Evolutionary conservation across 164 flowering plant species (phyloP).

Genomic region (Buxus sempervirens): DNA sequence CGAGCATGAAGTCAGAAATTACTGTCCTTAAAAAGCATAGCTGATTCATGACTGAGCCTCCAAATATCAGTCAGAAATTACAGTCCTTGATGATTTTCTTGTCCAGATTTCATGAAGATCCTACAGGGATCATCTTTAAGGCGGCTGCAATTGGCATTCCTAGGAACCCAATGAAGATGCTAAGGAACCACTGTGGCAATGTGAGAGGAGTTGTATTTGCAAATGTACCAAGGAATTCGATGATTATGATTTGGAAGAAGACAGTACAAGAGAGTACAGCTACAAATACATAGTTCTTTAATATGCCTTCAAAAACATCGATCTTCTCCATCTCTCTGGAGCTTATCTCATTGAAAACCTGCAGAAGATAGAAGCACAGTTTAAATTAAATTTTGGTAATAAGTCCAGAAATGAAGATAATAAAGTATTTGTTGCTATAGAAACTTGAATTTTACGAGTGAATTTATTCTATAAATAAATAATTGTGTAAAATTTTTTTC

Average conservation of each 20-base stretch:
- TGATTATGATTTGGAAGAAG: conserved; percentile 72
- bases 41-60: background rate
- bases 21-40: background rate
- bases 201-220: conserved; percentile 85
- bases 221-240: conserved; percentile 74
- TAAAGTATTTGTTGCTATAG: background rate
- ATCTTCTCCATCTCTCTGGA: conserved; percentile 93
- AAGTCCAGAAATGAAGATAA: background rate
- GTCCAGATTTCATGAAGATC: conserved; percentile 29
- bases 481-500: no score
- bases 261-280: conserved; percentile 61
- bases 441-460: background rate
- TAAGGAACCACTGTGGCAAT: conserved; percentile 62
- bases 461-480: no score
- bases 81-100: background rate
- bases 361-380: conserved; percentile 18
- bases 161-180: conserved; percentile 69
- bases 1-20: no score
- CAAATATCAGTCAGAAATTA: background rate
- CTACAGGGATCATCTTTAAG: conserved; percentile 79
- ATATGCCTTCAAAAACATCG: conserved; percentile 74
- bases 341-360: conserved; percentile 94
- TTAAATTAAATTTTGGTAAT: background rate
- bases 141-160: conserved; percentile 92
- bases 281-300: conserved; percentile 80